These are phyloP conservation scores for Fusarium equiseti DNA, from an alignment of 2,329 filamentous ascomycete species.

Conservation along the genomic window DNA sequence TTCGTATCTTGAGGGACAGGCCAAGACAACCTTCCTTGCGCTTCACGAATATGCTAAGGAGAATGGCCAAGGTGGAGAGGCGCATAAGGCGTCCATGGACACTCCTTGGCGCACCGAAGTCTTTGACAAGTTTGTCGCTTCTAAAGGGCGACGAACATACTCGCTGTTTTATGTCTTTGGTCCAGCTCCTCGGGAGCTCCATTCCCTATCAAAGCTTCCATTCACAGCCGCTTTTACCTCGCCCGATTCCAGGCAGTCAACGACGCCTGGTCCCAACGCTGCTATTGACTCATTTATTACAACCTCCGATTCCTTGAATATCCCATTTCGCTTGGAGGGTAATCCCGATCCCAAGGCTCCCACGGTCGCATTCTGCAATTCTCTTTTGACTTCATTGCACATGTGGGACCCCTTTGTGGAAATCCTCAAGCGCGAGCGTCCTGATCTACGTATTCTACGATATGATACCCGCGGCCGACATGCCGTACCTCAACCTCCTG, in stretches of 20 bases:
- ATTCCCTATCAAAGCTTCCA: constrained; percentile 64
- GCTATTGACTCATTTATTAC: constrained; percentile 76
- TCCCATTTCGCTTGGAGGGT: constrained; percentile 83
- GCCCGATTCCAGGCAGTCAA: constrained; percentile 66
- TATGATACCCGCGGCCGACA: constrained; percentile 81
- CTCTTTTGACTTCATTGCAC: constrained; percentile 78
- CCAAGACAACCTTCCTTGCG: constrained; percentile 67
- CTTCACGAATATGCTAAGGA: constrained; percentile 78
- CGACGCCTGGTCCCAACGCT: constrained; percentile 63
- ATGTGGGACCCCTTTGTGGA: constrained; percentile 85
- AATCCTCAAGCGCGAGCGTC: constrained; percentile 69
- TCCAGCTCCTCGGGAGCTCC: constrained; percentile 76
- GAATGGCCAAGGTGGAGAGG: constrained; percentile 75
- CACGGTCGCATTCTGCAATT: constrained; percentile 81
- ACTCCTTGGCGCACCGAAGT: constrained; percentile 73
- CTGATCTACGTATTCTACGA: constrained; percentile 78
- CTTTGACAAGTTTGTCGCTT: constrained; percentile 67
- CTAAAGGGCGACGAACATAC: constrained; percentile 71
- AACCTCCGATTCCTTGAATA: constrained; percentile 73
- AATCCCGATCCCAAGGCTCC: constrained; percentile 74
- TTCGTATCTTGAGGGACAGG: constrained; percentile 68
- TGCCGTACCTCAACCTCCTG: constrained; percentile 59
- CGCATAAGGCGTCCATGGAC: constrained; percentile 71
- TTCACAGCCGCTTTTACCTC: constrained; percentile 64
- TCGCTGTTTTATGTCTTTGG: constrained; percentile 85